Conservation (phyloP, 805 yeast genomes). For the Candida andamanensis region DNA sequence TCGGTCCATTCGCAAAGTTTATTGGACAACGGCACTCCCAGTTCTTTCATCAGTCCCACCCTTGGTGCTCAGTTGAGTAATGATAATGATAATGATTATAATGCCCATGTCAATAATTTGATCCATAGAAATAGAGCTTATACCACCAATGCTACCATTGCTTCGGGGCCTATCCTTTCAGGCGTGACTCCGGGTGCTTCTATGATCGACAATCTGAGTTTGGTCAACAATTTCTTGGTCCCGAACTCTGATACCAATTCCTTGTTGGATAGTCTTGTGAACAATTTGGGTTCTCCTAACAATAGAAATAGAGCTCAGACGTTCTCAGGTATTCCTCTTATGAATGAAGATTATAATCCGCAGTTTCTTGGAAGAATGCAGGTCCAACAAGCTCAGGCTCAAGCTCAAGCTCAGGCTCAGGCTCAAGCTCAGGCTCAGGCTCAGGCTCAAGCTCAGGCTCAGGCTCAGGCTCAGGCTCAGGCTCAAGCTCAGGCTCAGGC, state of each 20-base stretch:
- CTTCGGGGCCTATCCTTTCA: too few species aligned
- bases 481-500: neutral
- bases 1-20: conserved; percentile 9
- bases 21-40: conserved; percentile 7
- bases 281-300: conserved; percentile 15
- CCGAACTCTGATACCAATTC: conserved; percentile 22
- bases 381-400: conserved; percentile 10
- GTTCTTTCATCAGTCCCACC: conserved; percentile 10
- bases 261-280: conserved; percentile 29
- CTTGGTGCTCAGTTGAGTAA: conserved; percentile 8
- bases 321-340: conserved; percentile 27
- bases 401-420: too few species aligned
- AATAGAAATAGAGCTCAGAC: conserved; percentile 40
- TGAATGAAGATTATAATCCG: conserved; percentile 3
- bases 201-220: conserved; percentile 1
- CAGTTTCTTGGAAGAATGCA: conserved; percentile 5
- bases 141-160: conserved; percentile 47
- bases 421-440: conserved; percentile 2
- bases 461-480: conserved; percentile 8
- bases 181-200: conserved; percentile 16
- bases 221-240: neutral
- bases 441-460: conserved; percentile 8
- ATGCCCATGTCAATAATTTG: conserved; percentile 1
- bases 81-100: conserved; percentile 3
- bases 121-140: conserved; percentile 43